Evolutionary conservation across 257 asterid species (phyloP).

Genomic region (Verbascum thapsus): DNA sequence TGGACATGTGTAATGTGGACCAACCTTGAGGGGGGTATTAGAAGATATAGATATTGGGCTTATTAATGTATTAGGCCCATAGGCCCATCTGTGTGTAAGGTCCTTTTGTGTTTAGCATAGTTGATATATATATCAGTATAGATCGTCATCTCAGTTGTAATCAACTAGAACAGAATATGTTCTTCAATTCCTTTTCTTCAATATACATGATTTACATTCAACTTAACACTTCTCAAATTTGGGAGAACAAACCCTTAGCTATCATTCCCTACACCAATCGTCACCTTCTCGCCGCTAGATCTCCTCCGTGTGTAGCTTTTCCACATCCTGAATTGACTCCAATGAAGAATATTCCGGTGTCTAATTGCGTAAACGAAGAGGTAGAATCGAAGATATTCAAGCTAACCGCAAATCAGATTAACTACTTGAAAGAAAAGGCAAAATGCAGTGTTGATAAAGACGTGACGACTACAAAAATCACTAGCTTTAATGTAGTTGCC

Average conservation of each 20-base stretch:
- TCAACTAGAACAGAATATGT: too few relatives aligned
- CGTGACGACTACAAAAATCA: constrained; percentile 35
- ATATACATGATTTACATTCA: too few relatives aligned
- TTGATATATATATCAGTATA: too few relatives aligned
- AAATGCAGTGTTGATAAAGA: constrained; percentile 19
- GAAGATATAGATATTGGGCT: too few relatives aligned
- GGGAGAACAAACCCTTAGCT: constrained; percentile 60
- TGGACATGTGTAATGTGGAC: too few relatives aligned
- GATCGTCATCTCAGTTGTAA: too few relatives aligned
- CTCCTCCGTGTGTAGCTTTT: constrained; percentile 79
- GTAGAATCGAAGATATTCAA: constrained; percentile 60
- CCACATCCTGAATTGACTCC: constrained; percentile 82
- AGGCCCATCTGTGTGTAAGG: too few relatives aligned
- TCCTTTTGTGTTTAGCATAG: too few relatives aligned
- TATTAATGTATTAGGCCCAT: too few relatives aligned
- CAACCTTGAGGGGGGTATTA: too few relatives aligned
- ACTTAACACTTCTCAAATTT: constrained; percentile 86
- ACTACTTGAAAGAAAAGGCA: constrained; percentile 52
- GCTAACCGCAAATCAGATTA: constrained; percentile 45
- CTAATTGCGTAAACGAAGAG: constrained; percentile 49
- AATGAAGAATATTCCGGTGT: constrained; percentile 50
- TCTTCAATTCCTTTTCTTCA: too few relatives aligned
- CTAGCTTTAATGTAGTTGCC: constrained; percentile 73
- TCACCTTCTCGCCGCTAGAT: constrained; percentile 67
- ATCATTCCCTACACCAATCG: constrained; percentile 66